Conservation (phyloP, 2,329 filamentous ascomycete species). For the Claviceps quebecensis region DNA sequence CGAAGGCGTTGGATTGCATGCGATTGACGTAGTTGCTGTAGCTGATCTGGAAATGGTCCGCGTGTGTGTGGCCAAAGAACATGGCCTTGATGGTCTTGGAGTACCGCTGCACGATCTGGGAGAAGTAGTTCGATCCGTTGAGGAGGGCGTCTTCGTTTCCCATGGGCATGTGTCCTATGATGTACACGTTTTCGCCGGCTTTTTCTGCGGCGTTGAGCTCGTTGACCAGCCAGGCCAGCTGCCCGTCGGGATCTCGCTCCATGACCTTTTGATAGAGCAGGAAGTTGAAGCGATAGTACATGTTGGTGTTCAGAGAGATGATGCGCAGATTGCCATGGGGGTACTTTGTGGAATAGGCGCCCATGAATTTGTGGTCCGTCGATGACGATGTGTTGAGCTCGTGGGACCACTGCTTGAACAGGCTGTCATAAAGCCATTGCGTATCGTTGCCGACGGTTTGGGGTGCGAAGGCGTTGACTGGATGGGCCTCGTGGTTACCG, state of each 20-base stretch:
- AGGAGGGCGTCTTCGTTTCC: constrained; percentile 35
- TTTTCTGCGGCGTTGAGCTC: constrained; percentile 39
- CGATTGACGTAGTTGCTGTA: constrained; percentile 32
- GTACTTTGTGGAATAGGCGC: constrained; percentile 34
- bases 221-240: constrained; percentile 36
- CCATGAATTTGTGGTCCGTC: constrained; percentile 24
- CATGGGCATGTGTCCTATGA: constrained; percentile 42
- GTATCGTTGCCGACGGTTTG: constrained; percentile 22
- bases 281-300: constrained; percentile 46
- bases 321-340: constrained; percentile 34
- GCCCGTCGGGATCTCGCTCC: constrained; percentile 32
- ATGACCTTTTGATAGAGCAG: constrained; percentile 37
- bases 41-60: constrained; percentile 41
- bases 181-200: constrained; percentile 35
- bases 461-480: constrained; percentile 36
- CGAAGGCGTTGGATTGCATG: constrained; percentile 27
- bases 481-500: constrained; percentile 43
- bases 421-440: constrained; percentile 38
- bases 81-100: constrained; percentile 37
- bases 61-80: constrained; percentile 44
- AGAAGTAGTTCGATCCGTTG: constrained; percentile 35
- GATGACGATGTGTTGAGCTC: constrained; percentile 27
- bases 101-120: constrained; percentile 39
- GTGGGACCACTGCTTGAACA: constrained; percentile 30
- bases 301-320: constrained; percentile 46